Base-by-base conservation (phyloP, 2,329 filamentous ascomycete species). In the Cryphonectria nitschkei region DNA sequence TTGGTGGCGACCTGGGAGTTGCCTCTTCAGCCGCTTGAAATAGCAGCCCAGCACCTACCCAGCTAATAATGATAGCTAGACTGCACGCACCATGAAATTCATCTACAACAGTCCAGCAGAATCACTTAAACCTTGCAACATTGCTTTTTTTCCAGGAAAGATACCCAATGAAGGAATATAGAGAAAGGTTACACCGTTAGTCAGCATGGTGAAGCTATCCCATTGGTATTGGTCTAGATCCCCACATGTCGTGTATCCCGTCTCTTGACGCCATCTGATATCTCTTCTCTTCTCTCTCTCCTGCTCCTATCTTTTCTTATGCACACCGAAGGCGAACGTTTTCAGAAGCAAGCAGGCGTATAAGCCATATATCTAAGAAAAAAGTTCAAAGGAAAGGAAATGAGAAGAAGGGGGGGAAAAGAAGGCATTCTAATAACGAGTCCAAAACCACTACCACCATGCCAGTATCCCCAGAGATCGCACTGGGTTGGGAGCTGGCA, bases 401-500 rank as follows among this genome's bases (percentile, higher is more conserved):
- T 7, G 22, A 50, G 8, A n/a, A 50, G 11, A n/a, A 2, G 4
- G 2, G 0, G 11, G 9, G 8, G 9, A n/a, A n/a, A n/a, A 2
- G 4, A 7, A 2, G 11, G 9, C 11, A 22, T 5, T 7, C 16
- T 19, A 8, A 22, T 19, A 22, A 50, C 43, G 19, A 50, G 43
- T 50, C 43, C 22, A 22, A 19, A 19, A 50, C 16, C 43, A 7
- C 19, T 7, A 11, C 34, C 5, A 32, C 7, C 8, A 70, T 70
- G 68, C 34, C 29, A 7, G 64, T 70, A 13, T 9, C 64, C 13
- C n/a, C 22, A 14, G 34, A 63, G 22, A 67, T 34, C 8, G 68
- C 68, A 29, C 16, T 3, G 19, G 3, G 11, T 54, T 70, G 68
- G 68, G 68, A 70, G 22, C 43, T 14, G 2, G 3, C 66, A 8